These are phyloP conservation scores for Straminergon stramineum DNA, from an alignment of 225 moss, liverwort and hornwort genomes.

Conservation along the genomic window DNA sequence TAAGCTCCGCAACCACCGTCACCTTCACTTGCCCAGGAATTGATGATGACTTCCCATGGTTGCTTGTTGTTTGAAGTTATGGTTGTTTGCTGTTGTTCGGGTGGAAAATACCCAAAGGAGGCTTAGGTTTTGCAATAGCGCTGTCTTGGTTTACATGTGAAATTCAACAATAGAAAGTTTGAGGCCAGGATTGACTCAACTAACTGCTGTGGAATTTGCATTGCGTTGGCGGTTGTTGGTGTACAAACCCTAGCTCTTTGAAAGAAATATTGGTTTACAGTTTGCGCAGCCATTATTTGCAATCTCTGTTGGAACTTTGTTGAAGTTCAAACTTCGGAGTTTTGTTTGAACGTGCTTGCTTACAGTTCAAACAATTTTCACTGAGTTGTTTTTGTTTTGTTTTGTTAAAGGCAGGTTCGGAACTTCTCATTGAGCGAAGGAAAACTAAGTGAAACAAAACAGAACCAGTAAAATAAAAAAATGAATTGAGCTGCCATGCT, in stretches of 20 bases:
- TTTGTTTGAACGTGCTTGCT: background rate
- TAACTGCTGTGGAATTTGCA: background rate
- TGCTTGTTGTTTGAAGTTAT: background rate
- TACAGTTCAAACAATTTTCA: background rate
- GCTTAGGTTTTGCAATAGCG: background rate
- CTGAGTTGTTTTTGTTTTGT: background rate
- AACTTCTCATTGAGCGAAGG: background rate
- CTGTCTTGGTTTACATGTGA: background rate
- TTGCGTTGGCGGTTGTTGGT: background rate
- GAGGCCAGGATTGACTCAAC: background rate
- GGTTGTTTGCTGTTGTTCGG: background rate
- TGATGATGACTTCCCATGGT: background rate
- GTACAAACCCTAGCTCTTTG: background rate
- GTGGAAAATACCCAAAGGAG: background rate
- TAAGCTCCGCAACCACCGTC: background rate
- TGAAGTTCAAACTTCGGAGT: background rate
- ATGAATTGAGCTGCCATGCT: too few species aligned
- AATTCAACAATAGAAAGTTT: background rate
- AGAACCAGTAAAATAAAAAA: too few species aligned
- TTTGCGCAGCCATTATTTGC: background rate
- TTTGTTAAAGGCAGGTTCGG: background rate
- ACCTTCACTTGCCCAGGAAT: background rate
- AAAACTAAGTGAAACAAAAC: too few species aligned
- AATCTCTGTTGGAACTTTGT: background rate
- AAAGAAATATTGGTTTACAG: background rate